phyloP scores from a whole-genome alignment of 495 filamentous ascomycete genomes.

The Pseudoneurospora amorphoporcata region DNA sequence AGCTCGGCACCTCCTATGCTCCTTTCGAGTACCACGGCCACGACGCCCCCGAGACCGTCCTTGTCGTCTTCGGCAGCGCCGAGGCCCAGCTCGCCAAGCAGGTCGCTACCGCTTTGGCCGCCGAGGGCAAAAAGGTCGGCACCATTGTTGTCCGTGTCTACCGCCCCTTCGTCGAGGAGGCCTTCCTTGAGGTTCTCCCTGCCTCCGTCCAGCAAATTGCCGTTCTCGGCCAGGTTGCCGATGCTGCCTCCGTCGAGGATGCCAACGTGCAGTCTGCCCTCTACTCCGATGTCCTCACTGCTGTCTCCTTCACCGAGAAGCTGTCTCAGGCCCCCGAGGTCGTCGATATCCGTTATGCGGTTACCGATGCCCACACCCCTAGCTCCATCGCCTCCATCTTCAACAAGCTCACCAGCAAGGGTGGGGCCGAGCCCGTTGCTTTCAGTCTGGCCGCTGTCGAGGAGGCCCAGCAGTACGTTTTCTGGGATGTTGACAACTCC shows the following conservation, averaged over 20 bases:
- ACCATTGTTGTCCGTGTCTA: constrained; percentile 88
- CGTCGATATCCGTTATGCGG: constrained; percentile 79
- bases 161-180: constrained; percentile 87
- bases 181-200: constrained; percentile 74
- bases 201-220: constrained; percentile 61
- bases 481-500: constrained; percentile 87
- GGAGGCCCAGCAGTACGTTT: constrained; percentile 68
- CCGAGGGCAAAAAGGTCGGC: constrained; percentile 65
- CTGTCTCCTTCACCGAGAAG: constrained; percentile 65
- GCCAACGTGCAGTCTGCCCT: constrained; percentile 66
- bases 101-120: constrained; percentile 61
- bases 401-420: constrained; percentile 54
- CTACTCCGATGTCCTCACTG: constrained; percentile 79
- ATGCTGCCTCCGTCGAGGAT: constrained; percentile 50
- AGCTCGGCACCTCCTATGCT: constrained; percentile 85
- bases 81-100: constrained; percentile 80
- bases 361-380: constrained; percentile 73
- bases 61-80: constrained; percentile 85
- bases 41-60: constrained; percentile 58
- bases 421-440: constrained; percentile 40
- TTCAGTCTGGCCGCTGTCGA: constrained; percentile 29
- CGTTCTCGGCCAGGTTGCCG: constrained; percentile 51
- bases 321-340: constrained; percentile 50
- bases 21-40: constrained; percentile 95
- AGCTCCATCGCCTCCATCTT: constrained; percentile 47